Conservation (phyloP, 768 basidiomycete species). For the Kwoniella sp. region DNA sequence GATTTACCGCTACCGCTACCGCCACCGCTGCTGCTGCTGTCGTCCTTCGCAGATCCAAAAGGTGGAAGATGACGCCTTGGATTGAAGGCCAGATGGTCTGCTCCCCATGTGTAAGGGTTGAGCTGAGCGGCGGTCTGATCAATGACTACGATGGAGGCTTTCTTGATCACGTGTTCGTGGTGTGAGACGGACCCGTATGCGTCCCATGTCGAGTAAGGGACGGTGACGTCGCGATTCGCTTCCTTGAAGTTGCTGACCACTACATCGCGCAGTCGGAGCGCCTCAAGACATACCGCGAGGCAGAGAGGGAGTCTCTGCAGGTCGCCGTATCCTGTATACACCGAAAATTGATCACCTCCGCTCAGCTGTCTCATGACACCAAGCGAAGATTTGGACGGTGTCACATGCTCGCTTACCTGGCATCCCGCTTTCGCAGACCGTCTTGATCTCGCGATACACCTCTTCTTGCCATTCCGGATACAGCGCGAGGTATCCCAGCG, state of each 20-base stretch:
- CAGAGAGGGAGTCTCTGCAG: slow-evolving; percentile 24
- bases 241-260: slow-evolving; percentile 34
- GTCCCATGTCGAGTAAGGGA: slow-evolving; percentile 42
- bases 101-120: slow-evolving; percentile 32
- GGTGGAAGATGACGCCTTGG: slow-evolving; percentile 27
- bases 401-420: slow-evolving; percentile 34
- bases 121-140: slow-evolving; percentile 28
- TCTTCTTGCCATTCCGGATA: slow-evolving; percentile 50
- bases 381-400: too few relatives aligned
- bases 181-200: slow-evolving; percentile 12
- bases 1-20: background rate
- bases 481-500: slow-evolving; percentile 46
- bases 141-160: slow-evolving; percentile 34
- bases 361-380: too few relatives aligned
- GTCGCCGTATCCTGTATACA: slow-evolving; percentile 30
- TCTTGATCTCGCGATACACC: slow-evolving; percentile 36
- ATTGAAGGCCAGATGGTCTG: slow-evolving; percentile 16
- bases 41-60: too few relatives aligned
- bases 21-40: background rate
- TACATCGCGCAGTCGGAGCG: slow-evolving; percentile 39
- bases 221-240: slow-evolving; percentile 19
- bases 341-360: too few relatives aligned
- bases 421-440: slow-evolving; percentile 27
- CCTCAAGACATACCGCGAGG: slow-evolving; percentile 28
- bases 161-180: slow-evolving; percentile 27